These are phyloP conservation scores for Echium plantagineum DNA, from an alignment of 257 asterid genomes.

Conservation along the genomic window DNA sequence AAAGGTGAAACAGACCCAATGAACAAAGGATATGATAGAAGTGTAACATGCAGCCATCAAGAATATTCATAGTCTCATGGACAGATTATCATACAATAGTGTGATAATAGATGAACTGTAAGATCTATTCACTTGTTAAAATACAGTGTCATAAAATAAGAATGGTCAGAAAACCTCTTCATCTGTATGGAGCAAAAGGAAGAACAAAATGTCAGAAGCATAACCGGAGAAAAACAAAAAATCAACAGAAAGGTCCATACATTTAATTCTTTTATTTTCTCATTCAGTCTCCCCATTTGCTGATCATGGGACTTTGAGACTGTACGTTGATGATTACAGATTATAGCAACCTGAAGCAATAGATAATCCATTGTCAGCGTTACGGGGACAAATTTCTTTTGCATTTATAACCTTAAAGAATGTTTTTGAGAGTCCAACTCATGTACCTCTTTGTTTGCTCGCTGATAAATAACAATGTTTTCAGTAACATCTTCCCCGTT, in stretches of 20 bases:
- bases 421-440: not conserved
- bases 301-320: slow-evolving; percentile 80
- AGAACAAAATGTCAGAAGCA: not conserved
- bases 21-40: not conserved
- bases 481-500: slow-evolving; percentile 57
- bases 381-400: not conserved
- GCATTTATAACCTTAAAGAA: not conserved
- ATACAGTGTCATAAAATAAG: too few species aligned
- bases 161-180: too few species aligned
- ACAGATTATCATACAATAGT: too few species aligned
- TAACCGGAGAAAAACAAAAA: not conserved
- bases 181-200: too few species aligned
- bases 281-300: slow-evolving; percentile 69
- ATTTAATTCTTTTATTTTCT: slow-evolving; percentile 80
- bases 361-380: slow-evolving; percentile 4
- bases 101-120: too few species aligned
- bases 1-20: not conserved
- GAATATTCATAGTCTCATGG: not conserved
- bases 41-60: not conserved
- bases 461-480: slow-evolving; percentile 54
- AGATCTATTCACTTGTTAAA: too few species aligned
- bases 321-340: slow-evolving; percentile 93
- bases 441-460: slow-evolving; percentile 89
- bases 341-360: slow-evolving; percentile 73
- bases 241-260: slow-evolving; percentile 24